Evolutionary conservation across 2,329 filamentous ascomycete genomes (phyloP).

Genomic region (Apiospora kogelbergensis): DNA sequence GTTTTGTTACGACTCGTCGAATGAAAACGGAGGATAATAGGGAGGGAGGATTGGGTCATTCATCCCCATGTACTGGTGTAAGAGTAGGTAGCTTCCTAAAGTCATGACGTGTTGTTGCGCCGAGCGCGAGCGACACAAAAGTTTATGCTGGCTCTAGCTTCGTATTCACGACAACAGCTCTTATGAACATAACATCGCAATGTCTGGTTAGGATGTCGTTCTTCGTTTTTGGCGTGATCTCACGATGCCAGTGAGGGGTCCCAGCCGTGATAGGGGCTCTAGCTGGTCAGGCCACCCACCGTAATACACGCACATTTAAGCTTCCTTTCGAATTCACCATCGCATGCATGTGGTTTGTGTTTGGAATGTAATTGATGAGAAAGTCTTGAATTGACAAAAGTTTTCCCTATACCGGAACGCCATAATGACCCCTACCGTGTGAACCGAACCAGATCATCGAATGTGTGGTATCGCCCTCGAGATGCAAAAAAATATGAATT

Average conservation of each 20-base stretch:
- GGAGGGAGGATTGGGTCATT: background rate
- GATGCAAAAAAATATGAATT: conserved; percentile 11
- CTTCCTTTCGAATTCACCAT: background rate
- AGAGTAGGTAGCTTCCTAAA: conserved; percentile 5
- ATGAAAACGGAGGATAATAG: background rate
- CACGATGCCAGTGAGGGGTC: background rate
- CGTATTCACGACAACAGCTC: background rate
- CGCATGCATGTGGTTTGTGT: background rate
- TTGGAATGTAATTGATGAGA: background rate
- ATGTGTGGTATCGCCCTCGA: conserved; percentile 12
- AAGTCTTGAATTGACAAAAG: conserved; percentile 1
- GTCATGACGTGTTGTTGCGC: background rate
- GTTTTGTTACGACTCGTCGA: background rate
- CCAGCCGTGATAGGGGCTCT: background rate
- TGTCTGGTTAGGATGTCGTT: background rate
- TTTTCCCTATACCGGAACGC: conserved; percentile 10
- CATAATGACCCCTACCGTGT: conserved; percentile 3
- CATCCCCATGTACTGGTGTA: conserved; percentile 1
- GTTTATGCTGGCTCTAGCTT: background rate
- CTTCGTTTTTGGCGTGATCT: background rate
- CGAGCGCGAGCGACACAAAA: background rate
- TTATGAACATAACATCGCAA: background rate
- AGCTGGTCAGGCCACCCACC: too few relatives aligned
- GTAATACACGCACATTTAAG: background rate
- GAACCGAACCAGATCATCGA: conserved; percentile 11